These are phyloP conservation scores for Tetrahymena thermophila DNA, from an alignment of 73 alveolate species.

Conservation along the genomic window DNA sequence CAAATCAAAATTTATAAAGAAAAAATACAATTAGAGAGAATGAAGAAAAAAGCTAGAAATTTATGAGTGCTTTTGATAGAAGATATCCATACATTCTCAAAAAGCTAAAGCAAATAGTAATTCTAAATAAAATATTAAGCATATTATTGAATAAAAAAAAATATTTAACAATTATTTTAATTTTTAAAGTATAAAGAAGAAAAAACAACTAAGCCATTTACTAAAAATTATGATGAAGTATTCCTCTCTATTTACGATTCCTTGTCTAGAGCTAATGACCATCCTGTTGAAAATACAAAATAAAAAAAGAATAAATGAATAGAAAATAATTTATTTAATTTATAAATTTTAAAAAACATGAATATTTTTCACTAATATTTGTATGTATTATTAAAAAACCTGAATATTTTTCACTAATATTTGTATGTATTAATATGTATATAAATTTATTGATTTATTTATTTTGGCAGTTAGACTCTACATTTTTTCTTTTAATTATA, in stretches of 20 bases:
- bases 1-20: background rate
- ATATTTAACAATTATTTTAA: background rate
- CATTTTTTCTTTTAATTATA: too few species aligned
- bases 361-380: too few species aligned
- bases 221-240: background rate
- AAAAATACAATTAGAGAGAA: background rate
- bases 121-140: background rate
- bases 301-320: background rate
- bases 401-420: too few species aligned
- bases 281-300: background rate
- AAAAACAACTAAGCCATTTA: background rate
- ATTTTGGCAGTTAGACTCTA: background rate
- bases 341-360: too few species aligned
- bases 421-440: too few species aligned
- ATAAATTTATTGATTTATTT: too few species aligned
- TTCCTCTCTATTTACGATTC: background rate
- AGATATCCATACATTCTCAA: background rate
- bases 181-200: background rate
- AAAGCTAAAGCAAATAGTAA: background rate
- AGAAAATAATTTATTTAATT: background rate
- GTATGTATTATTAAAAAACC: too few species aligned
- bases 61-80: background rate
- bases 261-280: background rate
- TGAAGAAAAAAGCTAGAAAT: background rate
- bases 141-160: too few species aligned